Evolutionary conservation across 108 stramenopile species (phyloP), one percentile per base, ranked within the genome.

Genomic region (Seminavis robusta): DNA sequence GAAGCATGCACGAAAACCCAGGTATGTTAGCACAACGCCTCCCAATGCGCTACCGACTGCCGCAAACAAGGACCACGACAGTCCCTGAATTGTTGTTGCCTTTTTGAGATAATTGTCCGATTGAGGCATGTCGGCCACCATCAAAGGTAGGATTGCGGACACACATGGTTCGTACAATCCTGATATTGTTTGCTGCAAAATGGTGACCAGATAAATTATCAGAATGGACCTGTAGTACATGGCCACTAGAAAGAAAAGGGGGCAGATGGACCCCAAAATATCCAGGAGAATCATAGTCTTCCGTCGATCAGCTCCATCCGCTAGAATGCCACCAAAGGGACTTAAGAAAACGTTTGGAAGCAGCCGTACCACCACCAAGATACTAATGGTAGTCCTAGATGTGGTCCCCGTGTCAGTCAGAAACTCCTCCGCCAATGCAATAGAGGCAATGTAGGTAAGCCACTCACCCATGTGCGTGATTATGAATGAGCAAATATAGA

Each of bases 401-500:
- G n/a, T n/a, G n/a, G n/a, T n/a, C n/a, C n/a, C n/a, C 2, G 41
- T 50, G 11, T 44, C 26, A 15, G 47, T 28, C 7, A 39, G 40
- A 31, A 52, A 47, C 10, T 40, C 50, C 62, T 76, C 66, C 17
- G 74, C 66, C 26, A 73, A 48, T 25, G 44, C 27, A 28, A 74
- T 61, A 21, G 66, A 62, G 6, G 79, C 65, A 39, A 80, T 29
- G 24, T 69, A 76, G 2, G 69, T 63, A 45, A 86, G 46, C 81
- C 79, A 88, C 55, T 90, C 88, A 28, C 88, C 88, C 15, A 59
- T 54, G 51, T 60, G 24, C 0, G 76, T 83, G n/a, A 75, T 63
- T 9, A 80, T 28, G 65, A 77, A 80, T 26, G 66, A 69, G 36
- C 48, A 11, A 21, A 86, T 21, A 55, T 63, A 86, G 38, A 65